Evolutionary conservation across 2,329 filamentous ascomycete genomes (phyloP).

Genomic region (Plenodomus tracheiphilus): DNA sequence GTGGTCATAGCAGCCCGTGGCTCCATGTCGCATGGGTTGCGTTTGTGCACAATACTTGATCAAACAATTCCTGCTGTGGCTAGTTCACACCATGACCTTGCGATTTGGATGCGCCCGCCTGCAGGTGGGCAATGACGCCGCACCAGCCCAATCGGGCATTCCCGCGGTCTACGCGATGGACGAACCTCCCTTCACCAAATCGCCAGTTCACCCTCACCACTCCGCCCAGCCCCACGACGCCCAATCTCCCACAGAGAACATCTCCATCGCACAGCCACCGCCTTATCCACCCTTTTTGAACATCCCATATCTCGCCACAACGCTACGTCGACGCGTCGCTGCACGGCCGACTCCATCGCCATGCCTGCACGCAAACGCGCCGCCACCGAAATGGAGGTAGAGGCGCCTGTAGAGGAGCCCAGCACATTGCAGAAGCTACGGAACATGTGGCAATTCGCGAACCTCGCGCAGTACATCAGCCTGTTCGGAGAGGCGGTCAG

Average conservation of each 20-base stretch:
- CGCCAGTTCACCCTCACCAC: not conserved
- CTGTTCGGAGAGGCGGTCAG: slow-evolving; percentile 89
- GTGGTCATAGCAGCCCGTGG: too few relatives aligned
- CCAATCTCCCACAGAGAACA: not conserved
- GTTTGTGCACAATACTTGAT: too few relatives aligned
- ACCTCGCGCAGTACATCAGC: slow-evolving; percentile 89
- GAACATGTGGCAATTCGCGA: slow-evolving; percentile 95
- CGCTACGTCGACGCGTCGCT: slow-evolving; percentile 37
- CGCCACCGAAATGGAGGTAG: slow-evolving; percentile 58
- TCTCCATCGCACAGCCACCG: not conserved
- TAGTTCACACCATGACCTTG: too few relatives aligned
- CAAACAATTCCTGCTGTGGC: too few relatives aligned
- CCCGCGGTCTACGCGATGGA: not conserved
- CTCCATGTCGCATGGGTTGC: too few relatives aligned
- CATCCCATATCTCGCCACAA: not conserved
- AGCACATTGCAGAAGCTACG: slow-evolving; percentile 67
- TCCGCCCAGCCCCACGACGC: not conserved
- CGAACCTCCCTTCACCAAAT: not conserved
- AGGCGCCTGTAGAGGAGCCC: slow-evolving; percentile 49
- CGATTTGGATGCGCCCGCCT: not conserved
- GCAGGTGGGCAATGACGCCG: not conserved
- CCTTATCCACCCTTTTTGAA: not conserved
- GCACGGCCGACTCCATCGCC: slow-evolving; percentile 28
- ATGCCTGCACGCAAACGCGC: slow-evolving; percentile 46
- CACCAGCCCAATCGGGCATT: not conserved